These are phyloP conservation scores for Pseudocercospora cruenta DNA, from an alignment of 2,329 filamentous ascomycete species.

Conservation along the genomic window DNA sequence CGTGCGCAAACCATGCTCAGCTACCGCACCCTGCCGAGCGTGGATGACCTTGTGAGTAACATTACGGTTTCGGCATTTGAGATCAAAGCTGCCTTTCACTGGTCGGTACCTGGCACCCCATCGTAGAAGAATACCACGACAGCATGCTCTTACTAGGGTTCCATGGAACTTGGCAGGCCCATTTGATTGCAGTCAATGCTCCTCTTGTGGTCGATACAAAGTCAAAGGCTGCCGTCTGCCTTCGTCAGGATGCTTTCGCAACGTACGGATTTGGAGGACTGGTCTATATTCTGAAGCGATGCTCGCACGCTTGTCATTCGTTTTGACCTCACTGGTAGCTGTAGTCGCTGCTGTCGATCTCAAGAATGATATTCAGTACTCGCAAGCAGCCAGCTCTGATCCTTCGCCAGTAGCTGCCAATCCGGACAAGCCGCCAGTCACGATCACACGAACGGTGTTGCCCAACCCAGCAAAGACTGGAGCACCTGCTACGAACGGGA, in stretches of 20 bases:
- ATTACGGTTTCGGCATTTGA: slow-evolving; percentile 1
- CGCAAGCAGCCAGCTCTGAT: neutral
- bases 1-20: neutral
- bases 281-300: slow-evolving; percentile 8
- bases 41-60: neutral
- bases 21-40: neutral
- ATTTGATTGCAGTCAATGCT: slow-evolving; percentile 1
- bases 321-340: slow-evolving; percentile 3
- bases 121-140: neutral
- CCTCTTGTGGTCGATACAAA: neutral
- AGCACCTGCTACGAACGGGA: neutral
- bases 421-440: neutral
- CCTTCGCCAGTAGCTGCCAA: slow-evolving; percentile 9
- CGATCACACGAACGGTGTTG: slow-evolving; percentile 4
- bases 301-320: slow-evolving; percentile 15
- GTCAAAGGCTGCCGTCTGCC: neutral
- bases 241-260: neutral
- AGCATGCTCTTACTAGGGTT: neutral
- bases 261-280: neutral
- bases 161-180: neutral
- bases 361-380: neutral
- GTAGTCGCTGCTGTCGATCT: slow-evolving; percentile 1
- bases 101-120: neutral
- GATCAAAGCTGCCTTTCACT: neutral
- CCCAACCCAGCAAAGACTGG: neutral